Conservation (phyloP, 768 basidiomycete genomes). For the Rhizopogon sp. region DNA sequence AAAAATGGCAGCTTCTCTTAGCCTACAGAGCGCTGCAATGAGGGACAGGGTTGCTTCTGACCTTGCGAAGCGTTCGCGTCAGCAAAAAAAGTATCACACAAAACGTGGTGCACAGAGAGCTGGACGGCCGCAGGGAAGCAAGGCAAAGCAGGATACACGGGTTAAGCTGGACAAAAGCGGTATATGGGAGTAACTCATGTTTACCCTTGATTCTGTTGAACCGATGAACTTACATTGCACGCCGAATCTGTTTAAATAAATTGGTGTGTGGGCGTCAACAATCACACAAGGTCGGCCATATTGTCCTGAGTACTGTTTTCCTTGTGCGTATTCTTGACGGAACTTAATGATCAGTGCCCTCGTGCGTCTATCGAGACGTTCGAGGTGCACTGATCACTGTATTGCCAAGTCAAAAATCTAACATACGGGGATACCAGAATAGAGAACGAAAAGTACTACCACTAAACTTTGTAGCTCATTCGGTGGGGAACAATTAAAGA, state of each 20-base stretch:
- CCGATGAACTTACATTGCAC: no score
- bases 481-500: no score
- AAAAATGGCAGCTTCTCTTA: slow-evolving; percentile 39
- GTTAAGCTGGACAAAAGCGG: slow-evolving; percentile 57
- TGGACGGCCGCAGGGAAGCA: slow-evolving; percentile 75
- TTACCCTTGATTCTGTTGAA: no score
- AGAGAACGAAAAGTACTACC: no score
- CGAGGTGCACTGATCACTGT: not conserved
- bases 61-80: slow-evolving; percentile 54
- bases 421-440: not conserved
- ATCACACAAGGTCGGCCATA: not conserved
- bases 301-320: not conserved
- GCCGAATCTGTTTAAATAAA: no score
- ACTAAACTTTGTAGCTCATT: no score
- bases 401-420: not conserved
- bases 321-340: no score
- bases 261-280: no score
- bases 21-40: slow-evolving; percentile 35
- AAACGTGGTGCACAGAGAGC: slow-evolving; percentile 58
- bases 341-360: no score
- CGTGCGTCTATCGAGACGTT: not conserved
- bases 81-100: slow-evolving; percentile 75
- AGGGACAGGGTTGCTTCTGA: slow-evolving; percentile 59
- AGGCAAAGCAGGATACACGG: slow-evolving; percentile 73
- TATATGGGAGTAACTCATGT: slow-evolving; percentile 47